Percentiles rank a stretch among this genome's conserved stretches.
Conservation (phyloP, 2,329 filamentous ascomycete genomes). For the Diaporthe destruens region DNA sequence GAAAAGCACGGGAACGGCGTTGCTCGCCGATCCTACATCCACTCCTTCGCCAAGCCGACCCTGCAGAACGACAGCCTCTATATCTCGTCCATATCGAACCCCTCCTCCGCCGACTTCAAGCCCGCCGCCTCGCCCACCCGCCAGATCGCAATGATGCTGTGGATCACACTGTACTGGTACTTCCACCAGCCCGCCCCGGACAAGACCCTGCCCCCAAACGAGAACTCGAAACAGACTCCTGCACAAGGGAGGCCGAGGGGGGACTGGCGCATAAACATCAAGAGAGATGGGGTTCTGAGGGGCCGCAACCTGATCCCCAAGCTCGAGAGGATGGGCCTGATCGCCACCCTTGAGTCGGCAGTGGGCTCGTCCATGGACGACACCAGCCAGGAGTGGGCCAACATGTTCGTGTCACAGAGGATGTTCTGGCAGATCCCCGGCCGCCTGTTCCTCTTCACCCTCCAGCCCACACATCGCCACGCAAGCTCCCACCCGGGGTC, state of each 20-base stretch:
- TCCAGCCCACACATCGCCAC: conserved; percentile 69
- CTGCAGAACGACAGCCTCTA: conserved; percentile 85
- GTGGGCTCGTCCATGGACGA: conserved; percentile 76
- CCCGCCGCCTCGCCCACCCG: conserved; percentile 84
- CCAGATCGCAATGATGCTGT: conserved; percentile 96
- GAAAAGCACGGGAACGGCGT: conserved; percentile 5
- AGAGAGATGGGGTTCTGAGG: conserved; percentile 88
- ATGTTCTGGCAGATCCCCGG: conserved; percentile 95
- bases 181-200: conserved; percentile 87
- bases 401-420: conserved; percentile 84
- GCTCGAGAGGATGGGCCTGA: conserved; percentile 91
- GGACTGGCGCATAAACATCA: conserved; percentile 89
- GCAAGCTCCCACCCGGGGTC: conserved; percentile 60
- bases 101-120: conserved; percentile 83
- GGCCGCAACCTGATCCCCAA: conserved; percentile 87
- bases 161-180: conserved; percentile 96
- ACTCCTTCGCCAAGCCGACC: conserved; percentile 80
- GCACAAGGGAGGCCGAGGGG: conserved; percentile 79
- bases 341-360: conserved; percentile 79
- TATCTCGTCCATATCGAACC: conserved; percentile 91
- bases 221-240: conserved; percentile 75
- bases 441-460: conserved; percentile 87
- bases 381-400: conserved; percentile 75
- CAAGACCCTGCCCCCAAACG: conserved; percentile 68
- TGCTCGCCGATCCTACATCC: conserved; percentile 57